These are phyloP conservation scores for Bimuria novae-zelandiae DNA, from an alignment of 2,329 filamentous ascomycete genomes.

Conservation along the genomic window DNA sequence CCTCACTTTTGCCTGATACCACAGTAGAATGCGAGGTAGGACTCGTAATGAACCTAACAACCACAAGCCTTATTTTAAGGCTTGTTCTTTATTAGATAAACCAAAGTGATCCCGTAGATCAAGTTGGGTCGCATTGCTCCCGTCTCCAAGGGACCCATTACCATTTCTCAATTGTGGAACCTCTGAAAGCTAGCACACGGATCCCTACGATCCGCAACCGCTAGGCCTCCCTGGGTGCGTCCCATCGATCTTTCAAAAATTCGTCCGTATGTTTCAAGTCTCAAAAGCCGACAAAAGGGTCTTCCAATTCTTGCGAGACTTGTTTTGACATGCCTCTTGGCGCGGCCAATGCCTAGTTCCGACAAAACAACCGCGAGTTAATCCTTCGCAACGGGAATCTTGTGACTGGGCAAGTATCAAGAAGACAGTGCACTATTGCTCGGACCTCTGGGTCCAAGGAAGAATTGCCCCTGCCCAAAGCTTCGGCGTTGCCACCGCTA, in stretches of 20 bases:
- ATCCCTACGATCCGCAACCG: neutral
- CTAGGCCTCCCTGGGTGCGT: neutral
- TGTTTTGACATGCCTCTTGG: neutral
- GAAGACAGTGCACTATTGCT: neutral
- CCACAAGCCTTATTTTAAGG: no score
- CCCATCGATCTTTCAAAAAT: neutral
- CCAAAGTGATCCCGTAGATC: no score
- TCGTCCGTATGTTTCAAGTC: neutral
- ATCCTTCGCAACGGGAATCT: neutral
- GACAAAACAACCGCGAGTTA: neutral
- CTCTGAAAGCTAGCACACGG: neutral
- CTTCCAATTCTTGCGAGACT: neutral
- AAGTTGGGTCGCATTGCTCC: no score
- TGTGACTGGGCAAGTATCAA: conserved; percentile 3
- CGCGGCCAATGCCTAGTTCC: neutral
- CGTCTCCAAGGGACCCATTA: no score
- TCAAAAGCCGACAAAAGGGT: neutral
- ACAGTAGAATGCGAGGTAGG: no score
- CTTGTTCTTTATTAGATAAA: no score
- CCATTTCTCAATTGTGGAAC: no score
- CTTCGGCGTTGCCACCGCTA: neutral
- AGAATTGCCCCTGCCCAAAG: neutral
- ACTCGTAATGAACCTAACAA: no score
- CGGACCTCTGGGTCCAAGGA: neutral
- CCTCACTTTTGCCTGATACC: no score